Evolutionary conservation across 1,284 basidiomycete genomes (phyloP).

Genomic region (Coniferiporia weirii): DNA sequence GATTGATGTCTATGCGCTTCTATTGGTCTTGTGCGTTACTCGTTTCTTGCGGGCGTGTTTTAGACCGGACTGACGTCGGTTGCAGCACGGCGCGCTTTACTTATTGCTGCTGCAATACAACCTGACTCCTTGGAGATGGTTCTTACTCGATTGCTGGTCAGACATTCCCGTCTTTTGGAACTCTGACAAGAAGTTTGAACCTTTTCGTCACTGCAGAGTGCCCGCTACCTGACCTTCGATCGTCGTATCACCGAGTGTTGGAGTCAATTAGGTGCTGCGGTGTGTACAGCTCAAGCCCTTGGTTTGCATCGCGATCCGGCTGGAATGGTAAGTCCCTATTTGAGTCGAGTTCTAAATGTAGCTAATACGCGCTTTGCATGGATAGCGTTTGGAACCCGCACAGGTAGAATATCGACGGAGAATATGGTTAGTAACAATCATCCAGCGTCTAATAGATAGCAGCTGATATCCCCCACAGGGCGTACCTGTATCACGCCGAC

Average conservation of each 20-base stretch:
- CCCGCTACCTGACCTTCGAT: conserved; percentile 87
- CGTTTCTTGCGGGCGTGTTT: conserved; percentile 2
- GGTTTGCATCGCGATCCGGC: conserved; percentile 89
- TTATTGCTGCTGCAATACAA: conserved; percentile 87
- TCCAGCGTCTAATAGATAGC: conserved; percentile 16
- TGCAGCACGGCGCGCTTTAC: conserved; percentile 75
- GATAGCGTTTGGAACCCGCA: conserved; percentile 68
- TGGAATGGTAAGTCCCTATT: conserved; percentile 58
- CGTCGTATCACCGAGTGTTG: conserved; percentile 90
- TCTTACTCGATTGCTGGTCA: conserved; percentile 78
- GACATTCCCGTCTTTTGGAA: conserved; percentile 24
- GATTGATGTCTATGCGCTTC: conserved; percentile 79
- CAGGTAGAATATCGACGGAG: conserved; percentile 87
- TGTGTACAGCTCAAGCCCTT: conserved; percentile 90
- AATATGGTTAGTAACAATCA: conserved; percentile 57
- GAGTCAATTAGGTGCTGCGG: conserved; percentile 90
- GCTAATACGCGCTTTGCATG: conserved; percentile 9
- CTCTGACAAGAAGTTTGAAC: neutral
- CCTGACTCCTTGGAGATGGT: conserved; percentile 87
- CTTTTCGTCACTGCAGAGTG: conserved; percentile 49
- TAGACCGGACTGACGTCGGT: conserved; percentile 1
- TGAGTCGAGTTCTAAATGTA: conserved; percentile 6
- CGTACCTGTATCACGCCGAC: conserved; percentile 90
- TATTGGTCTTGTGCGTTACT: conserved; percentile 85
- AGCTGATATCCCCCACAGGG: conserved; percentile 41